A percentile compares a stretch with the other conserved stretches of the same genome.
Evolutionary conservation across 495 filamentous ascomycete species (phyloP).

Genomic region (Annulohypoxylon moriforme): DNA sequence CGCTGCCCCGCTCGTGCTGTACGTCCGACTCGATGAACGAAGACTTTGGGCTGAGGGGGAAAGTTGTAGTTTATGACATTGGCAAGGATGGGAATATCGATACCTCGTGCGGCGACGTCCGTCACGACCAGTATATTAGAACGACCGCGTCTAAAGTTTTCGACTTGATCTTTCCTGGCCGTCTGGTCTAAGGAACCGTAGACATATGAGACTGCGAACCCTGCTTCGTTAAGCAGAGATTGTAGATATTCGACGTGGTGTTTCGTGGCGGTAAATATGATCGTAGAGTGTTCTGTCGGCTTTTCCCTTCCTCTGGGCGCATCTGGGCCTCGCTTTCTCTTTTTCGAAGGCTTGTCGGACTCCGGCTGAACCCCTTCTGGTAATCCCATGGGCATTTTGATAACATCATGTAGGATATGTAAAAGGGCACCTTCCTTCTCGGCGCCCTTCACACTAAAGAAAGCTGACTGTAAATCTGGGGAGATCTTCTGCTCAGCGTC

Average conservation of each 20-base stretch:
- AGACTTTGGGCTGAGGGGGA: constrained; percentile 95
- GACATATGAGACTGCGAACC: constrained; percentile 89
- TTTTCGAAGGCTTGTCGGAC: constrained; percentile 66
- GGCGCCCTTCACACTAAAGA: constrained; percentile 89
- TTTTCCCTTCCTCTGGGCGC: constrained; percentile 61
- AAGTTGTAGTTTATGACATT: constrained; percentile 99
- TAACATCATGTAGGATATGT: constrained; percentile 88
- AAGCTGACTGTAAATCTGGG: constrained; percentile 90
- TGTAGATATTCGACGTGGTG: constrained; percentile 97
- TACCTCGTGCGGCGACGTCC: constrained; percentile 95
- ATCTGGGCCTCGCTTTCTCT: constrained; percentile 73
- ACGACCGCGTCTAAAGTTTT: constrained; percentile 83
- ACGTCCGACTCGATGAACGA: constrained; percentile 94
- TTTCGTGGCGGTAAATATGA: constrained; percentile 93
- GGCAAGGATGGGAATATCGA: constrained; percentile 94
- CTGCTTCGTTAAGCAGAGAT: constrained; percentile 74
- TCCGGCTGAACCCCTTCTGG: constrained; percentile 63
- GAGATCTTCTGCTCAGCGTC: constrained; percentile 97
- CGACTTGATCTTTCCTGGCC: constrained; percentile 88
- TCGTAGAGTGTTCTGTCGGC: constrained; percentile 84
- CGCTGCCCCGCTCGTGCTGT: constrained; percentile 91
- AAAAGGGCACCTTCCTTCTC: constrained; percentile 95
- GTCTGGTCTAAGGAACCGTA: constrained; percentile 95
- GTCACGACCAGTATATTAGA: constrained; percentile 96
- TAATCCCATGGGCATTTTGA: constrained; percentile 87